These are phyloP conservation scores for Thraustochytrium striatum DNA, from an alignment of 352 stramenopile genomes.

Conservation along the genomic window DNA sequence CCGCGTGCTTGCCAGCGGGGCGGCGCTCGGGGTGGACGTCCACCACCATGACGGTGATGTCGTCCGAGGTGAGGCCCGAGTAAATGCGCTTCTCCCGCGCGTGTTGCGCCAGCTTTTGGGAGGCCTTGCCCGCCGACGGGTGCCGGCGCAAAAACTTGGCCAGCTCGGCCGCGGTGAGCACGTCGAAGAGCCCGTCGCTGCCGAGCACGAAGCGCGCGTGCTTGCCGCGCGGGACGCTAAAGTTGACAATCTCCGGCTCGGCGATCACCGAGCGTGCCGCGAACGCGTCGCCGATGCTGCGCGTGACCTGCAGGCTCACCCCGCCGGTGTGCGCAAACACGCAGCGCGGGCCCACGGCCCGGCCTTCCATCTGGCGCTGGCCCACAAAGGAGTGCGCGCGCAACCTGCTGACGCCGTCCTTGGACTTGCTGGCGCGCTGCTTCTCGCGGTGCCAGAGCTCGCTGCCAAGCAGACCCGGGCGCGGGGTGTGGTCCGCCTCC, in stretches of 20 bases:
- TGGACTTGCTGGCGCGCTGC: conserved; percentile 1
- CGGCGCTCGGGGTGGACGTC: conserved; percentile 36
- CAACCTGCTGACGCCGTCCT: not conserved
- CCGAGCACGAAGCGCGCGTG: conserved; percentile 34
- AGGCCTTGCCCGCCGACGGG: conserved; percentile 2
- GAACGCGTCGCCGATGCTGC: conserved; percentile 38
- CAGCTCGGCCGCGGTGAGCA: conserved; percentile 8
- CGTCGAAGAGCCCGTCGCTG: conserved; percentile 36
- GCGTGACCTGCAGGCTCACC: conserved; percentile 40
- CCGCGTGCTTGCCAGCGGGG: not conserved
- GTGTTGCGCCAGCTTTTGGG: conserved; percentile 25
- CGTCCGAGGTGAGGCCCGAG: conserved; percentile 28
- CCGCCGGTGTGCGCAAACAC: conserved; percentile 36
- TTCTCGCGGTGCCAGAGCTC: conserved; percentile 42
- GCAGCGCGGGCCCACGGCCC: not conserved
- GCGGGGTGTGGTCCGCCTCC: conserved; percentile 24
- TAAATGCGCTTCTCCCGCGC: conserved; percentile 48
- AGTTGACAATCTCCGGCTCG: conserved; percentile 43
- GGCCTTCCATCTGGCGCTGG: conserved; percentile 24
- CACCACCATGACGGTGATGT: conserved; percentile 33
- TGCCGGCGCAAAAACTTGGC: conserved; percentile 1
- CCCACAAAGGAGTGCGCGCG: conserved; percentile 40
- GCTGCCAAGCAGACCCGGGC: conserved; percentile 12
- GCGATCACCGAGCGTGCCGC: conserved; percentile 35
- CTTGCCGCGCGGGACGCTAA: conserved; percentile 16